Base-by-base conservation (phyloP, 2,329 filamentous ascomycete genomes). In the Colletotrichum noveboracense region DNA sequence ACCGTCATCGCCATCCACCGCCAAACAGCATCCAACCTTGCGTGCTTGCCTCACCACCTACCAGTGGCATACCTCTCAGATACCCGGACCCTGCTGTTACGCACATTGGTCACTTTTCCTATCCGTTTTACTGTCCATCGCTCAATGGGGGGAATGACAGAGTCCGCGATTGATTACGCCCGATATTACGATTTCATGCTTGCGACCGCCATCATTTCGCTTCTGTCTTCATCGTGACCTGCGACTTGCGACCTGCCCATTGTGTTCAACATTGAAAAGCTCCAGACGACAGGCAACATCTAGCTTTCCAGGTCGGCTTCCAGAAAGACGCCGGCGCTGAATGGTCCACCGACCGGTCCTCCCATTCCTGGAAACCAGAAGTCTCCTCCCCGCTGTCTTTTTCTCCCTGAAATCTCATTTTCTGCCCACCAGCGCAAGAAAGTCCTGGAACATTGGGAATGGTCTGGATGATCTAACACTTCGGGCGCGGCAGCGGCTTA, bases 171-270 rank as follows among this genome's bases (percentile, higher is more conserved):
- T 75, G 26, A 76, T 75, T 76, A 61, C 58, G 24, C n/a, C 71
- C 60, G 52, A 76, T 66, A 70, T 74, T 75, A 66, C 74, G 18
- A 66, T 28, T 70, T 75, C 66, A 75, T 76, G 74, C 74, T n/a
- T 36, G 34, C 67, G 36, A 58, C 36, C 60, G 52, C 38, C 24
- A 36, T 36, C 32, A 48, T 52, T 48, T 75, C 60, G 65, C 60
- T 69, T 70, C 38, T 38, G 60, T 48, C 52, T 28, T 61, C 38
- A 74, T 52, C 43, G 43, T 52, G 43, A 71, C 36, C 26, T n/a
- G 67, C 61, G 38, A 32, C 24, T 38, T 60, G 36, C 30, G 38
- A 67, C 14, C 61, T 64, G 52, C 38, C 32, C 55, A 43, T 38
- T 21, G 16, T 58, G 66, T 61, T 38, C n/a, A 21, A 21, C 43